A percentile compares a stretch with the other conserved stretches of the same genome.
These are phyloP conservation scores for Fraxinus sp. DNA, from an alignment of 305 asterid genomes.

Conservation along the genomic window DNA sequence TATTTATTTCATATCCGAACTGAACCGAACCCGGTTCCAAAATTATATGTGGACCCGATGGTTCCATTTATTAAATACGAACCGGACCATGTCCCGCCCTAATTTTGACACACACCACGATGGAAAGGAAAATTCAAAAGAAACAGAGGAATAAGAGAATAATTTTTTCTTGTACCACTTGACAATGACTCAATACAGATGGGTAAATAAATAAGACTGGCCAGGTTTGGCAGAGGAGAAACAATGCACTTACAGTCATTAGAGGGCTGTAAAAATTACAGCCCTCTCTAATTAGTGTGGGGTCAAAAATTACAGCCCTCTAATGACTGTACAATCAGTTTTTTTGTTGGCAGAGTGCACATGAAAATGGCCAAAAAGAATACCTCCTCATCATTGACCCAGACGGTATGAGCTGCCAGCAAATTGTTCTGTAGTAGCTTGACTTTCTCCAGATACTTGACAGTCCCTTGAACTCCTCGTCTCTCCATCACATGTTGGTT, in stretches of 20 bases:
- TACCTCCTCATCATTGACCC: constrained; percentile 73
- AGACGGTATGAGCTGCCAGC: constrained; percentile 80
- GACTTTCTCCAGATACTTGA: constrained; percentile 61
- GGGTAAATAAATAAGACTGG: neutral
- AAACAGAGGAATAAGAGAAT: constrained; percentile 2
- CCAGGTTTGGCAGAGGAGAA: neutral
- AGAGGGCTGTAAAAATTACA: no score
- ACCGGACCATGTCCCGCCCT: no score
- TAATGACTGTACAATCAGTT: no score
- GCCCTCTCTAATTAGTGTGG: no score
- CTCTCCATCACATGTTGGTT: constrained; percentile 57
- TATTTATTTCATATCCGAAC: neutral
- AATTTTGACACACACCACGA: neutral
- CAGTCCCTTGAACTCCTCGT: constrained; percentile 66
- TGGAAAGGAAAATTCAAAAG: neutral
- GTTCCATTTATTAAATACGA: no score
- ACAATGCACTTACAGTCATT: no score
- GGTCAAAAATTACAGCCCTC: no score
- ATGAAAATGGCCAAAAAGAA: neutral
- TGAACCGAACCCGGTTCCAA: no score
- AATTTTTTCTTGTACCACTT: neutral
- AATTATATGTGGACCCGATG: no score
- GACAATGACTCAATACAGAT: neutral
- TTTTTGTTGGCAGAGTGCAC: neutral
- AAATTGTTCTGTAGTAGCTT: constrained; percentile 55